Base-by-base conservation (phyloP, 2,329 filamentous ascomycete genomes). In the Phyllosticta ampelicida region DNA sequence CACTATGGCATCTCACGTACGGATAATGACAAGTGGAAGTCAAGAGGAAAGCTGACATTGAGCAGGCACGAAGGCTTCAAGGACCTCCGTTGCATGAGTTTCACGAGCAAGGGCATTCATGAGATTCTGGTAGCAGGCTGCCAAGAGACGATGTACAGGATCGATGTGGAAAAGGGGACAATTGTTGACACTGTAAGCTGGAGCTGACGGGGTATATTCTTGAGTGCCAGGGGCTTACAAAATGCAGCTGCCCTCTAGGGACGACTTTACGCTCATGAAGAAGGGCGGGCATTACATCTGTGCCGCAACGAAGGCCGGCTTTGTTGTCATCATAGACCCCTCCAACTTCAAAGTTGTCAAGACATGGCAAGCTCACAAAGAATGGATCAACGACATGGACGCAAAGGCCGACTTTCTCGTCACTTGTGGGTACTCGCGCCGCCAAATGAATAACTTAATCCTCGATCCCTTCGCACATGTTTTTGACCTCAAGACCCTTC, bases 341-440 rank as follows among this genome's bases (percentile, higher is more conserved):
- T 77, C 83, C 57, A 89, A 80, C 58, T 88, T 95, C 67, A 81
- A 83, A 49, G 80, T 96, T 5, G 78, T 94, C 64, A 95, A 92
- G 70, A 84, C 83, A 10, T 99, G 94, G 88, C 89, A 89, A 69
- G 90, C 92, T 0, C 94, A 99, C 68, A 86, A 86, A 1, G 88
- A 89, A 9, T 83, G 85, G 55, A 89, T 99, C 69, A 96, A 90
- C 71, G 92, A 97, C 70, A 96, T 99, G 89, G 94, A 99, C 74
- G 90, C 91, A 9, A 89, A 94, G 68, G 89, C 94, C 67, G 92
- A 97, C 70, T 94, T 94, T 64, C 84, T 99, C 56, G 87, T 97
- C 20, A 97, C 94, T 4, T 99, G 94, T 71, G 94, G 94, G 36
- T 95, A 89, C 73, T 95, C 92, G 1, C 81, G 90, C 21, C 84